Percentiles rank a stretch among this genome's conserved stretches.
Conservation (phyloP, 306 rosid genomes). For the Trifolium subterraneum region DNA sequence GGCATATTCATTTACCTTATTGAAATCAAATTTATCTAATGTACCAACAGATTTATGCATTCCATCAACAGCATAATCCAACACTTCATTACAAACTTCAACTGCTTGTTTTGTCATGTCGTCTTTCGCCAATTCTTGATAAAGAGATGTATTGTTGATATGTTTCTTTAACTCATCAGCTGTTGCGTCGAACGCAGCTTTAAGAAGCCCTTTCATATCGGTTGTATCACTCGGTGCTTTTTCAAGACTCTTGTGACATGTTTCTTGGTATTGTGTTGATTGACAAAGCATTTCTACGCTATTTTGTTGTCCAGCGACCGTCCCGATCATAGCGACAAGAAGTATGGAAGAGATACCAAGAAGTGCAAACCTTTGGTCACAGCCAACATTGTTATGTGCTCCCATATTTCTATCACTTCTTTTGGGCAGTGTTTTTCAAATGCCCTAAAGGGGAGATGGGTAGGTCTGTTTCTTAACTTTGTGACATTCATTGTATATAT, state of each 20-base stretch:
- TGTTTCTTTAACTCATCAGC: slow-evolving; percentile 37
- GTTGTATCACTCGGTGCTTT: slow-evolving; percentile 11
- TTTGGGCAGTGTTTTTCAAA: slow-evolving; percentile 11
- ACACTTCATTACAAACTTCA: slow-evolving; percentile 62
- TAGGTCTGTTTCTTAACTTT: not conserved
- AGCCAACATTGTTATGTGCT: not conserved
- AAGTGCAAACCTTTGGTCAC: not conserved
- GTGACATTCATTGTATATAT: slow-evolving; percentile 19
- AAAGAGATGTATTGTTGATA: slow-evolving; percentile 43
- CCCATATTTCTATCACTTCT: slow-evolving; percentile 24
- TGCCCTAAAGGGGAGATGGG: slow-evolving; percentile 32
- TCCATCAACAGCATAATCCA: slow-evolving; percentile 61
- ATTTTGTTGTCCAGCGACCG: slow-evolving; percentile 2
- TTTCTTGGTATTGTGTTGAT: slow-evolving; percentile 60
- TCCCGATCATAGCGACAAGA: slow-evolving; percentile 39
- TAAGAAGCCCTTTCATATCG: slow-evolving; percentile 59
- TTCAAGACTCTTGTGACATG: slow-evolving; percentile 52
- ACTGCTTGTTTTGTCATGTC: slow-evolving; percentile 57
- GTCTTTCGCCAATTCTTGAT: slow-evolving; percentile 54
- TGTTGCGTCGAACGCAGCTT: slow-evolving; percentile 47
- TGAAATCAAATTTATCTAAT: slow-evolving; percentile 50
- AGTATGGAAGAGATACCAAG: slow-evolving; percentile 45
- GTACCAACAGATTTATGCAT: slow-evolving; percentile 41
- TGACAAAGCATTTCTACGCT: slow-evolving; percentile 55
- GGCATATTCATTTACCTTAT: slow-evolving; percentile 43